Percentiles rank a stretch among this genome's conserved stretches.
Evolutionary conservation across 1,139 yeast species (phyloP).

Genomic region (Suhomyces choctaworum): DNA sequence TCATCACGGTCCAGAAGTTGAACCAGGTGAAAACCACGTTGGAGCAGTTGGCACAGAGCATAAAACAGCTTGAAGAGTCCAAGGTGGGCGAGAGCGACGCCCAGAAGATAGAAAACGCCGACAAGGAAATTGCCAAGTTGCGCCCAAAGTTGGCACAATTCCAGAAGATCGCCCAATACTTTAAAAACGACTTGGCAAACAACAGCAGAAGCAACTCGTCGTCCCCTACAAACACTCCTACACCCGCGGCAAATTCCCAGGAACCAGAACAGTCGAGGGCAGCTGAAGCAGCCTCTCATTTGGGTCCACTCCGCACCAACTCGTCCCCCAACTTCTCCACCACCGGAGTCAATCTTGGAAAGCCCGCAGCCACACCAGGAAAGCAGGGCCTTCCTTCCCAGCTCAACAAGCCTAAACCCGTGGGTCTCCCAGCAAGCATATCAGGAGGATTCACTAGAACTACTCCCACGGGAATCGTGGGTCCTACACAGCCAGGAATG

Average conservation of each 20-base stretch:
- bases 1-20: conserved; percentile 41
- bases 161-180: conserved; percentile 40
- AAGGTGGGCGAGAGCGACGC: conserved; percentile 27
- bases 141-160: conserved; percentile 37
- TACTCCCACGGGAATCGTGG: conserved; percentile 8
- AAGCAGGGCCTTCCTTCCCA: conserved; percentile 2
- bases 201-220: conserved; percentile 18
- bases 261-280: conserved; percentile 12
- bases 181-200: conserved; percentile 39
- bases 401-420: conserved; percentile 7
- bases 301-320: conserved; percentile 2
- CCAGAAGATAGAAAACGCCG: conserved; percentile 32
- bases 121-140: conserved; percentile 37
- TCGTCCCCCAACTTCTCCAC: conserved; percentile 5
- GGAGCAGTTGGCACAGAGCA: conserved; percentile 45
- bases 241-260: neutral
- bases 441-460: conserved; percentile 10
- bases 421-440: conserved; percentile 7
- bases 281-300: neutral
- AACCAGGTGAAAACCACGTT: conserved; percentile 40
- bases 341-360: conserved; percentile 1
- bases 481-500: conserved; percentile 8
- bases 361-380: conserved; percentile 1
- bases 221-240: conserved; percentile 1
- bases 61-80: conserved; percentile 27